Evolutionary conservation across 2,329 filamentous ascomycete genomes (phyloP), one percentile per base, ranked within the genome.

Genomic region (Colletotrichum noveboracense): DNA sequence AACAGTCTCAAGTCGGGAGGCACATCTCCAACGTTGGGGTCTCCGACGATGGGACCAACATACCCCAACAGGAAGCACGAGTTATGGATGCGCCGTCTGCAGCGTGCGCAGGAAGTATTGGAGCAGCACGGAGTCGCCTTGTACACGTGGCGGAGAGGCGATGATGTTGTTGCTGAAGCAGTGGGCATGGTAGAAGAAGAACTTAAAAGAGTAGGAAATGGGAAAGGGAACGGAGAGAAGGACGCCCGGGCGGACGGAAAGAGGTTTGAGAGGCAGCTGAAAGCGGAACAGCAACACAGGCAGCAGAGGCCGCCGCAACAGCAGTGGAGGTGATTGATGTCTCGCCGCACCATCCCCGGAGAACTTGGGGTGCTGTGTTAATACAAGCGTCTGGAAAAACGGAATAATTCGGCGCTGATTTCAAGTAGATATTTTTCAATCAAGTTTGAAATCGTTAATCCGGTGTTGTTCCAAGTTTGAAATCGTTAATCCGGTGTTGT

Each of bases 81-180:
- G 75, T 81, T 95, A 64, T 97, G 94, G 95, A 88, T 89, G 76
- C 89, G 92, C 71, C 86, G 95, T 55, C 91, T 94, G 85, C 89
- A 89, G 56, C 86, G 91, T 60, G 94, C 94, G 5, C 91, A 94
- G 77, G 86, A 91, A 34, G 84, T 86, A 52, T 87, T 96, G 12
- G 90, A 91, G n/a, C 85, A 87, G 7, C 86, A 92, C 52, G 93
- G 93, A 6, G 93, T 97, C 1, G 86, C 89, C 78, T 82, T 97
- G 43, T 91, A 94, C 77, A 95, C 90, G 24, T 97, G 95, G 95
- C 88, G 93, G 56, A 90, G 89, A 13, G 95, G 95, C 0, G 87
- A 88, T 32, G 95, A 97, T 85, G 93, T 95, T 9, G 87, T 91
- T 71, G 87, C 87, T 1, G 93, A 94, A 82, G 92, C 93, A 4